Evolutionary conservation across 208 protist genomes (phyloP), one percentile per base, ranked within the genome.

Genomic region (Wallacemonas sp.): DNA sequence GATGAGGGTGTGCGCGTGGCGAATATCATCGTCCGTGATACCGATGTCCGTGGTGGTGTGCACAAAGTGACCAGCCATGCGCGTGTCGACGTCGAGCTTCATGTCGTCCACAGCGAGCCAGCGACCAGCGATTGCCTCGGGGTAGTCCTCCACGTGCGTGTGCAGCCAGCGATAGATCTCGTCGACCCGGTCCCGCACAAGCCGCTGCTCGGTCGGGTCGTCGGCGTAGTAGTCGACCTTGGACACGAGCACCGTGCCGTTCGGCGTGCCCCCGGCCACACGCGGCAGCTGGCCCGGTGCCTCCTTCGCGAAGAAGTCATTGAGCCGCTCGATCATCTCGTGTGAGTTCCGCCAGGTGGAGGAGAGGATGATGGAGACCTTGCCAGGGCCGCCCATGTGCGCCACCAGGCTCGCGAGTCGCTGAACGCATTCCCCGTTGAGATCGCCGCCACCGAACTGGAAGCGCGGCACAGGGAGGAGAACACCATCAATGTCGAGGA

Each of bases 101-200:
- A 95, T 95, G 68, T 95, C 89, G 48, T 95, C 89, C 48, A 95
- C 90, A 29, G 89, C 83, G 43, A 95, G 67, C 89, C 89, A 95
- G 19, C 89, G 85, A 5, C 89, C 89, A 11, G 74, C 89, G 33
- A 87, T 80, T 6, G 79, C 89, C 68, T 91, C 85, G 12, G 89
- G 89, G 73, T 88, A 68, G 17, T 84, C 76, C 0, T 61, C 64
- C n/a, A 93, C 62, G 75, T 95, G 78, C 4, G 68, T 83, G 71
- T 81, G 81, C 56, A 95, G 65, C 86, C 89, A 95, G 23, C 81
- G 78, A 39, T 65, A 76, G 19, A 95, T 80, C 56, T 95, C 89
- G 43, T 92, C 89, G 14, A 92, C 89, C 29, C 89, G 85, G 62
- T 95, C 89, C 0, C 89, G 85, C 44, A 95, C 84, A 2, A 95